These are phyloP conservation scores for Cordia subcordata DNA, from an alignment of 257 asterid species.

Conservation along the genomic window DNA sequence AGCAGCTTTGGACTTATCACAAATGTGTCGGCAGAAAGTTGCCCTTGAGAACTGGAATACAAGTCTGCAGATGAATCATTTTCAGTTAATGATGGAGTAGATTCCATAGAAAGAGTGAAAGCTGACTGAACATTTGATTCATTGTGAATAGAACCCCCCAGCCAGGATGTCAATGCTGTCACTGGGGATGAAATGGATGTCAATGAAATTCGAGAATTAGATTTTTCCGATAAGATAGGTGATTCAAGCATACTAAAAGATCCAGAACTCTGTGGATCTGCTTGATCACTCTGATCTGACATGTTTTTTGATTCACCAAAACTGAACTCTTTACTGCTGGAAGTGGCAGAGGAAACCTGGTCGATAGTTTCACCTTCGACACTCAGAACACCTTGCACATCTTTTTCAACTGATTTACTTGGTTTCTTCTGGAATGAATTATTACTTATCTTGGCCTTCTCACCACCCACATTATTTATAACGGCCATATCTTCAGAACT, in stretches of 20 bases:
- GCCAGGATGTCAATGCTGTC: constrained; percentile 86
- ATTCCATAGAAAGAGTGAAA: constrained; percentile 59
- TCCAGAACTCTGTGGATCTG: constrained; percentile 56
- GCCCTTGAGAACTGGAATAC: constrained; percentile 48
- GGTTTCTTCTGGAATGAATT: constrained; percentile 30
- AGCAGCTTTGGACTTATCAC: constrained; percentile 60
- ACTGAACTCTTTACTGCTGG: constrained; percentile 51
- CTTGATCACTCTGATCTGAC: constrained; percentile 37
- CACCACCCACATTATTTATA: constrained; percentile 27
- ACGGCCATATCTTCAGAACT: constrained; percentile 77
- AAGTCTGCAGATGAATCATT: constrained; percentile 47
- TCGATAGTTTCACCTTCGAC: constrained; percentile 51
- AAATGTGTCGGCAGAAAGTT: constrained; percentile 43
- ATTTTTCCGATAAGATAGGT: constrained; percentile 67
- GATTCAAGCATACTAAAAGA: constrained; percentile 50
- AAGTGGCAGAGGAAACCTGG: constrained; percentile 44
- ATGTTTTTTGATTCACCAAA: constrained; percentile 46
- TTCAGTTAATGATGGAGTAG: constrained; percentile 54
- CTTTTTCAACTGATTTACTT: constrained; percentile 45
- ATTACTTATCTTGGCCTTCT: constrained; percentile 34
- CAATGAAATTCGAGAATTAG: constrained; percentile 44
- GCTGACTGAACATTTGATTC: constrained; percentile 51
- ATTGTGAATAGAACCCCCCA: constrained; percentile 52
- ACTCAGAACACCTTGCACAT: constrained; percentile 32
- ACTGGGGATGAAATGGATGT: constrained; percentile 72